phyloP scores from a whole-genome alignment of 2,329 filamentous ascomycete genomes.

The Fusarium foetens region DNA sequence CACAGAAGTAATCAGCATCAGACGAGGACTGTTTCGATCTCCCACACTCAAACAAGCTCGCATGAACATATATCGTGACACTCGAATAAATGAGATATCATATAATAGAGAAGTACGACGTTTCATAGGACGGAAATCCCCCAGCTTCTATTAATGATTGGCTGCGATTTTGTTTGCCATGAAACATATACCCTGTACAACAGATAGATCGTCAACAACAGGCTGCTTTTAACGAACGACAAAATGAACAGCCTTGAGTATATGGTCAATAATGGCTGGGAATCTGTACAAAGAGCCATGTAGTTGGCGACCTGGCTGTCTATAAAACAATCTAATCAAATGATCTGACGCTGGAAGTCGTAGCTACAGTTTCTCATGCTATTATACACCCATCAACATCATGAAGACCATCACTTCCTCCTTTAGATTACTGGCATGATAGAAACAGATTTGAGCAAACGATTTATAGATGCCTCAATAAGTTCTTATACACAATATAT shows the following conservation, averaged over 20 bases:
- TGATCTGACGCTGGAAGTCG: not conserved
- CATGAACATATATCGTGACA: not conserved
- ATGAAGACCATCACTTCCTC: not conserved
- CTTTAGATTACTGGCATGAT: not conserved
- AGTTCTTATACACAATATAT: conserved; percentile 44
- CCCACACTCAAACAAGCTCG: not conserved
- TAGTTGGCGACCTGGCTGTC: not conserved
- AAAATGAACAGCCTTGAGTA: not conserved
- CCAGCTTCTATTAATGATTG: not conserved
- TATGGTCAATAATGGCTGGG: not conserved
- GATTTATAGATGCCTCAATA: conserved; percentile 34
- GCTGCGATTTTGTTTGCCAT: not conserved
- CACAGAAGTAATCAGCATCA: not conserved
- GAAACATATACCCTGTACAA: not conserved
- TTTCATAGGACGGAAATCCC: not conserved
- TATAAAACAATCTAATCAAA: not conserved
- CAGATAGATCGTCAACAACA: not conserved
- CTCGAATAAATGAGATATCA: not conserved
- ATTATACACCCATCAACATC: not conserved
- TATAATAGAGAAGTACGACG: not conserved
- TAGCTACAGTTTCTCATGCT: not conserved
- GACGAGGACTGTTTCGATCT: conserved; percentile 12
- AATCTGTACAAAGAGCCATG: not conserved
- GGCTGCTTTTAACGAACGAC: not conserved
- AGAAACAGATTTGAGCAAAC: not conserved